Base-by-base conservation (phyloP, 208 protist species). In the Trypanosoma cruzi region DNA sequence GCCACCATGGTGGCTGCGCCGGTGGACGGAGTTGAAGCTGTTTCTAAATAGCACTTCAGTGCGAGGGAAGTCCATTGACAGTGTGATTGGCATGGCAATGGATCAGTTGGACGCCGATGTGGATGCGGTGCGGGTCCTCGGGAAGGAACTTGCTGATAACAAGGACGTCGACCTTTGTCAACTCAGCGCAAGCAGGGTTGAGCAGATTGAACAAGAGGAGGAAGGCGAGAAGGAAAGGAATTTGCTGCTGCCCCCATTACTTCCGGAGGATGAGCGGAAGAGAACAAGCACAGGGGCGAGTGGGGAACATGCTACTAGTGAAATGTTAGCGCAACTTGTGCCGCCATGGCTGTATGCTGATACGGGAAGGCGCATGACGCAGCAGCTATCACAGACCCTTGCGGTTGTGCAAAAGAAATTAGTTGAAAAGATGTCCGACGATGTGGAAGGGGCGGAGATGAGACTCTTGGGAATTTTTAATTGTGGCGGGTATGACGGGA, bases 331-430 rank as follows among this genome's bases (percentile, higher is more conserved):
- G 40, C 79, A 81, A 37, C 62, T 55, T 24, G 77, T 85, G 6
- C 87, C 86, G 2, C 48, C 76, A 24, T 92, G 86, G 86, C 78
- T 77, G 28, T 81, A 73, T 46, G 72, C 68, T 48, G 83, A 81
- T 24, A 80, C 78, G 0, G 83, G 73, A 4, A 57, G 71, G 16
- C 61, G 74, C 46, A 61, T 77, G 28, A 68, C 52, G 82, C 24
- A 67, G 26, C 16, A 81, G 82, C 28, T 73, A 74, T 63, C 40
- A 16, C 52, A 54, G 22, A 6, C 28, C 28, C 64, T 68, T 10
- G 2, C 16, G 18, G n/a, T 37, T 59, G 32, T 34, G 18, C 40
- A 60, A 24, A 0, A 68, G 6, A 14, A 44, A 14, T 40, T 53
- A 22, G 4, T 59, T 8, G 49, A 58, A 13, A 64, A 32, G 18